phyloP scores from a whole-genome alignment of 805 yeast genomes.

The Starmerella potacharoeniae region DNA sequence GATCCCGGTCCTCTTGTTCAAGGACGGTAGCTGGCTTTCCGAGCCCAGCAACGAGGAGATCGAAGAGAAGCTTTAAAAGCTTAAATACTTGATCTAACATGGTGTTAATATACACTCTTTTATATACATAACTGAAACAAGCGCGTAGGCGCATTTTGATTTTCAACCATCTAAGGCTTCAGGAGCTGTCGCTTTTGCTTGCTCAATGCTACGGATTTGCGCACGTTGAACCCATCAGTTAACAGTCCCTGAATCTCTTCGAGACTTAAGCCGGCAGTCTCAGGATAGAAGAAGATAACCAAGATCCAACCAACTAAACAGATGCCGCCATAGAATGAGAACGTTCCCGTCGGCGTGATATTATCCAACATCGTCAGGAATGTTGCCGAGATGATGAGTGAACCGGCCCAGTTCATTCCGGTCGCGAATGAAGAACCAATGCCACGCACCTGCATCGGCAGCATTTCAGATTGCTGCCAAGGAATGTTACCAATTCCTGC shows the following conservation, averaged over 20 bases:
- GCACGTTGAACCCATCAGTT: slow-evolving; percentile 77
- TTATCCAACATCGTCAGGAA: slow-evolving; percentile 88
- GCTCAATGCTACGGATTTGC: slow-evolving; percentile 47
- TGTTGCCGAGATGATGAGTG: slow-evolving; percentile 78
- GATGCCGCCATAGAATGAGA: slow-evolving; percentile 77
- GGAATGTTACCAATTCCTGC: slow-evolving; percentile 95
- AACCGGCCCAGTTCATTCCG: slow-evolving; percentile 92
- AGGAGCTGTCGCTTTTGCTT: slow-evolving; percentile 20
- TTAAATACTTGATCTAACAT: too few relatives aligned
- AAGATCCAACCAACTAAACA: slow-evolving; percentile 60
- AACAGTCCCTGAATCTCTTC: slow-evolving; percentile 83
- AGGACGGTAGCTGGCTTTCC: slow-evolving; percentile 17
- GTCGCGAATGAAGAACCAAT: slow-evolving; percentile 85
- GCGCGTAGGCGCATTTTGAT: neutral
- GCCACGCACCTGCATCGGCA: slow-evolving; percentile 89
- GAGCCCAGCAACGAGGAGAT: slow-evolving; percentile 23
- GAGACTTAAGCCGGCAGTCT: slow-evolving; percentile 74
- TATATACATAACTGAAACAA: neutral
- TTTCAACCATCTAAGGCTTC: neutral
- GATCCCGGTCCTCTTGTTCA: slow-evolving; percentile 22
- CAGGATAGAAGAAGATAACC: slow-evolving; percentile 81
- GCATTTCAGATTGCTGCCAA: slow-evolving; percentile 94
- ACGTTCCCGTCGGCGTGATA: slow-evolving; percentile 92
- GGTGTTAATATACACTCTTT: too few relatives aligned
- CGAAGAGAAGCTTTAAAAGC: slow-evolving; percentile 8